Evolutionary conservation across 1,284 basidiomycete species (phyloP), one percentile per base, ranked within the genome.

Genomic region (Cryptococcus sp.): DNA sequence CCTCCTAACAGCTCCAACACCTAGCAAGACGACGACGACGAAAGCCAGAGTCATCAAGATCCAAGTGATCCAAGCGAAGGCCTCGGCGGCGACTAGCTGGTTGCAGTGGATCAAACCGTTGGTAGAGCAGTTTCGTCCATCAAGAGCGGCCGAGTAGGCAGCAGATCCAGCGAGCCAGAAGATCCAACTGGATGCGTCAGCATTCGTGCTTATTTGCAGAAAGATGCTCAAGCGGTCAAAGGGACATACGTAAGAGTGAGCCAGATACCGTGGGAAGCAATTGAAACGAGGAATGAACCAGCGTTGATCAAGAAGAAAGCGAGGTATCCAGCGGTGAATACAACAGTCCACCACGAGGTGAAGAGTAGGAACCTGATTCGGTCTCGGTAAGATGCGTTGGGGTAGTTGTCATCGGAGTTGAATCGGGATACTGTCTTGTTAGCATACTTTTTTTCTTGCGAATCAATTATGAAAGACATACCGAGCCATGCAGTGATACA

Each of bases 31-130:
- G 54, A 69, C 49, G 19, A 66, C 24, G 47, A 63, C 48, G 42
- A 72, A 56, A 22, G 60, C 53, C 50, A 71, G 28, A 42, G 67
- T 68, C 50, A 75, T 60, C 50, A 75, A 36, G 62, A 76, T 76
- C 60, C 62, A 74, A 50, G 64, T 56, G 53, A 76, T 72, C 75
- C 75, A 77, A 4, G 65, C 74, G 49, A 77, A 77, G 2, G 73
- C 74, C 57, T 72, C 66, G 48, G 69, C 60, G 7, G 73, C 68
- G 39, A 69, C 59, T 53, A 69, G 64, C 51, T 72, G 69, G 42
- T 50, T 54, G 63, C 70, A 73, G 67, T 72, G 65, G 28, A 52
- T 49, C n/a, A 71, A 34, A 52, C 45, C 37, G 22, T 57, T 55
- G 32, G 39, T 37, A 28, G 57, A 50, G 52, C 75, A 76, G 40